phyloP scores from a whole-genome alignment of 768 basidiomycete genomes.

The Calocybe gangraenosa region DNA sequence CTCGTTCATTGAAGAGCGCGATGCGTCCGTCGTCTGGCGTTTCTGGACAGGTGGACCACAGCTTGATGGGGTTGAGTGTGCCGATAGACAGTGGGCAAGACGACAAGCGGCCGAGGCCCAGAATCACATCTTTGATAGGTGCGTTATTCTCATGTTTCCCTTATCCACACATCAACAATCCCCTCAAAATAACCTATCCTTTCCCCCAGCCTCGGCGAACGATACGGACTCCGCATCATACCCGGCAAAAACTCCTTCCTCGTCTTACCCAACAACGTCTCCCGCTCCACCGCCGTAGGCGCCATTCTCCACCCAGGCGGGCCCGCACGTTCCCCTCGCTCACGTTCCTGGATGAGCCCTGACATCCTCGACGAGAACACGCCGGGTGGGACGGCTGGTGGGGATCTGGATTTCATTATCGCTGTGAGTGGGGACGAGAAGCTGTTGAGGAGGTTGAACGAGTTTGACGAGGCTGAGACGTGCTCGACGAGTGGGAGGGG shows the following conservation, averaged over 20 bases:
- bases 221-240: conserved; percentile 79
- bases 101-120: conserved; percentile 88
- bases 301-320: conserved; percentile 71
- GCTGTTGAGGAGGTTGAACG: conserved; percentile 69
- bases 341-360: conserved; percentile 37
- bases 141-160: neutral
- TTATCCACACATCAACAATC: no score
- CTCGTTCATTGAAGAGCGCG: conserved; percentile 79
- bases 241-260: conserved; percentile 79
- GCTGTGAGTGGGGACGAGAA: conserved; percentile 77
- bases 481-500: conserved; percentile 66
- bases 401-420: conserved; percentile 55
- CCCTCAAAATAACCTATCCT: neutral
- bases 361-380: conserved; percentile 21
- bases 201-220: conserved; percentile 62
- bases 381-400: conserved; percentile 22
- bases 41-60: conserved; percentile 62
- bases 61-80: conserved; percentile 27
- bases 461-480: conserved; percentile 70
- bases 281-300: conserved; percentile 78
- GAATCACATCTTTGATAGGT: conserved; percentile 87
- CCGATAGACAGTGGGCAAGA: conserved; percentile 77
- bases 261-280: conserved; percentile 78
- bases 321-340: conserved; percentile 35
- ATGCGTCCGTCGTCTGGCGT: conserved; percentile 80